Base-by-base conservation (phyloP, 2,329 filamentous ascomycete genomes). In the Orbilia oligospora region DNA sequence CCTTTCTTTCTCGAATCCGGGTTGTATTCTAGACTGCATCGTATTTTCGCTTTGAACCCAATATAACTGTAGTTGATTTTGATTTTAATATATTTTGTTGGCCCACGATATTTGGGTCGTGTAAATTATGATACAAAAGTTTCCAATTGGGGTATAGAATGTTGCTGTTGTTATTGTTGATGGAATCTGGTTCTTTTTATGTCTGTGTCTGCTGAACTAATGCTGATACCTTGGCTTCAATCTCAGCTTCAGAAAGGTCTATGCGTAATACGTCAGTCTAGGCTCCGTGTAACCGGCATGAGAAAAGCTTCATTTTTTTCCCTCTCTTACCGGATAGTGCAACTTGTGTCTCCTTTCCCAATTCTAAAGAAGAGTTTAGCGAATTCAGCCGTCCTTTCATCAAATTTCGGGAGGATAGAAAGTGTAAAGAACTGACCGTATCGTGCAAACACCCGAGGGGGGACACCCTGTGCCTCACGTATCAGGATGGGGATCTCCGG, bases 401-500 rank as follows among this genome's bases (percentile, higher is more conserved):
- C 38, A 30, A 61, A 24, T n/a, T 38, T 38, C 76, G 53, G 48
- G 36, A 14, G 18, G 24, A 61, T 8, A 20, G 6, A 20, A 46
- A 41, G 30, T 18, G 36, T n/a, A n/a, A 10, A 9, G 10, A 64
- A 84, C 90, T 83, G 85, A 97, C 93, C 95, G 84, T 97, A 99
- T 90, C 96, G 89, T 82, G 95, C 94, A 86, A 92, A 98, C 80
- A 99, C 90, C 85, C 90, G 92, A 81, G 96, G 95, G 84, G 92
- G 87, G 69, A 93, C 93, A 83, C 93, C 93, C 82, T 90, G 87
- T 67, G 95, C 96, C 88, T 98, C 96, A 84, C 96, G 93, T 83
- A 99, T 91, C 88, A 99, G 88, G 86, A 99, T 98, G 69, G 96
- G 96, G 61, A 89, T 94, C 85, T 92, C 88, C 72, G 96, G 96